Evolutionary conservation across 2,329 filamentous ascomycete species (phyloP), one percentile per base, ranked within the genome.

Genomic region (Epichloe gansuensis): DNA sequence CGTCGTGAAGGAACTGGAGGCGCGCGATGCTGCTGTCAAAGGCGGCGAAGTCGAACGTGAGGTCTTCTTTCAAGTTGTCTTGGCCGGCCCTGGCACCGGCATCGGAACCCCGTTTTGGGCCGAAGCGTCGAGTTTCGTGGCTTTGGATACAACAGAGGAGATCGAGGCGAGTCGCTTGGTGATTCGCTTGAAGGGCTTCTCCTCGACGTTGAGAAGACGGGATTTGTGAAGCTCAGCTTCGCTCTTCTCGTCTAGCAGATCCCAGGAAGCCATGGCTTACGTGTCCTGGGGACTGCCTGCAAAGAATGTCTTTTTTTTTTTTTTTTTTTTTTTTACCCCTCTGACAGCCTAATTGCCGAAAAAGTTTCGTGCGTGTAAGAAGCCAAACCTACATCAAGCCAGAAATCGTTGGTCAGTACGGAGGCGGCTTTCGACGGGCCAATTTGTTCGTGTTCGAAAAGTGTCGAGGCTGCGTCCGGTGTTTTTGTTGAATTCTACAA

Each of bases 101-200:
- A 17, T 69, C 64, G 3, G 17, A 21, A 21, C 69, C 67, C 72
- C 69, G 51, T 72, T 69, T 53, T 73, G 66, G 31, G 60, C 57
- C n/a, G 58, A 50, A 28, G 48, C 39, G 25, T 56, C 34, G 17
- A 55, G 45, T 51, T 62, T 55, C 38, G 62, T 61, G 39, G 56
- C 60, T 39, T 58, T 56, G 13, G 61, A 58, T 17, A 86, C 75
- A 34, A 88, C 75, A 21, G 84, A 81, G 51, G 82, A 80, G 15
- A 86, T 79, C 23, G 80, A 77, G 5, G 88, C 76, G 8, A 97
- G 80, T 35, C 87, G 85, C 69, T 90, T 90, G 23, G 87, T 88
- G 55, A 96, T 82, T 55, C 91, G 85, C 67, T 88, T 88, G 73
- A 95, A 96, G 0, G 90, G 89, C 54, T 90, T 90, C 65, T 95